phyloP scores from a whole-genome alignment of 2,329 filamentous ascomycete genomes.

The Trichoderma polysporum region DNA sequence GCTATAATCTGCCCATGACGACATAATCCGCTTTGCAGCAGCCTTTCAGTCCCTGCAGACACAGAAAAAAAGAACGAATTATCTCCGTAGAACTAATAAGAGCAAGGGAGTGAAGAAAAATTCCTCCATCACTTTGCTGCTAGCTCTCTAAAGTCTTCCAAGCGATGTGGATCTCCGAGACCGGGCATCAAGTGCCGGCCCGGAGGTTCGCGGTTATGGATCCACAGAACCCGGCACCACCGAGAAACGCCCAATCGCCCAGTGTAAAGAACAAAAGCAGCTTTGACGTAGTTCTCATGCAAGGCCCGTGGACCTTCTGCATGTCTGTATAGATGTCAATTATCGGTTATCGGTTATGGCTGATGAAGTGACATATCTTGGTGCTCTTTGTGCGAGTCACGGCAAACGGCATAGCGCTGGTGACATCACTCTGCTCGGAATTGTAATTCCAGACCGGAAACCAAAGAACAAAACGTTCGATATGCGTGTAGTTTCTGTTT shows the following conservation, averaged over 20 bases:
- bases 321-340: no score
- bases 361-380: no score
- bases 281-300: no score
- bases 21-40: background rate
- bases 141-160: background rate
- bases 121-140: no score
- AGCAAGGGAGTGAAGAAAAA: background rate
- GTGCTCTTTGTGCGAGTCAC: no score
- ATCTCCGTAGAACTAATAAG: background rate
- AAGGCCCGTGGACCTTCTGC: no score
- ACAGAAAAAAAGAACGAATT: background rate
- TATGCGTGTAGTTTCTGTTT: background rate
- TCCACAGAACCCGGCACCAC: background rate
- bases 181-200: background rate
- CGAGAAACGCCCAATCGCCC: no score
- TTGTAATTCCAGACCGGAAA: background rate
- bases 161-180: constrained; percentile 1
- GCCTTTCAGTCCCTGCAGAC: no score
- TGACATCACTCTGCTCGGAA: background rate
- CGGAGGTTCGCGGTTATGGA: background rate
- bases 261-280: no score
- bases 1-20: background rate
- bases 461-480: background rate
- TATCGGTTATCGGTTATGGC: no score
- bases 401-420: background rate